A percentile compares a stretch with the other conserved stretches of the same genome.
Conservation (phyloP, 1,284 basidiomycete species). For the Leccinum pachyderme region DNA sequence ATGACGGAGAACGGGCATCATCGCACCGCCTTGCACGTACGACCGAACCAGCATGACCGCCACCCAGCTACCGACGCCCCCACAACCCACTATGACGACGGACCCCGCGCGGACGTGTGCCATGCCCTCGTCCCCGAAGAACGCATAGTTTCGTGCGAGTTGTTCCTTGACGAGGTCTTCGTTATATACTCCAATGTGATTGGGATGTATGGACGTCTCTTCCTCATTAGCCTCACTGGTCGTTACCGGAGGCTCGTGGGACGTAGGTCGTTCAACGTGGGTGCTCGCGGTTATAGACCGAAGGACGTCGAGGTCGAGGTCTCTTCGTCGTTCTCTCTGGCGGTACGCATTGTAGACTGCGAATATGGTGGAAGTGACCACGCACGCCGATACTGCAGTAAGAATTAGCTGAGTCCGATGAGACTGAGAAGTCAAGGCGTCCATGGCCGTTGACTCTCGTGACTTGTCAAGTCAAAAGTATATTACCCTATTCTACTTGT, state of each 20-base stretch:
- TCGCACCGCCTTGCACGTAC: conserved; percentile 43
- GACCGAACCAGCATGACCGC: conserved; percentile 92
- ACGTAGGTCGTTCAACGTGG: conserved; percentile 23
- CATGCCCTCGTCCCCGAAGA: conserved; percentile 93
- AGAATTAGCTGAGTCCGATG: conserved; percentile 57
- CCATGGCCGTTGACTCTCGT: conserved; percentile 18
- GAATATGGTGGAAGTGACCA: conserved; percentile 55
- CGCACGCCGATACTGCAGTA: conserved; percentile 61
- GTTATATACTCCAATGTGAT: conserved; percentile 45
- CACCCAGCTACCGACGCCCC: conserved; percentile 95
- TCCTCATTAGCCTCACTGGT: conserved; percentile 6
- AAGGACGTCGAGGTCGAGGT: conserved; percentile 56
- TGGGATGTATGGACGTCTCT: conserved; percentile 17
- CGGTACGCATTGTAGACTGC: conserved; percentile 54
- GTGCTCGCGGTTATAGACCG: conserved; percentile 44
- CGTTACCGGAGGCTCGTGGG: conserved; percentile 4
- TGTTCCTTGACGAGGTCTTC: conserved; percentile 83
- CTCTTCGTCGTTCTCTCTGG: conserved; percentile 47
- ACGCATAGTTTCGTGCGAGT: conserved; percentile 91
- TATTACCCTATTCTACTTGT: too few relatives aligned
- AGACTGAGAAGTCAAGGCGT: conserved; percentile 32
- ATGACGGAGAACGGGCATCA: background rate
- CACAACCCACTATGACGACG: conserved; percentile 91
- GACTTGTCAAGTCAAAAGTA: background rate
- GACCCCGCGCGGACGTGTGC: conserved; percentile 68